Conservation (phyloP, 2,329 filamentous ascomycete species). For the Alternaria panax region DNA sequence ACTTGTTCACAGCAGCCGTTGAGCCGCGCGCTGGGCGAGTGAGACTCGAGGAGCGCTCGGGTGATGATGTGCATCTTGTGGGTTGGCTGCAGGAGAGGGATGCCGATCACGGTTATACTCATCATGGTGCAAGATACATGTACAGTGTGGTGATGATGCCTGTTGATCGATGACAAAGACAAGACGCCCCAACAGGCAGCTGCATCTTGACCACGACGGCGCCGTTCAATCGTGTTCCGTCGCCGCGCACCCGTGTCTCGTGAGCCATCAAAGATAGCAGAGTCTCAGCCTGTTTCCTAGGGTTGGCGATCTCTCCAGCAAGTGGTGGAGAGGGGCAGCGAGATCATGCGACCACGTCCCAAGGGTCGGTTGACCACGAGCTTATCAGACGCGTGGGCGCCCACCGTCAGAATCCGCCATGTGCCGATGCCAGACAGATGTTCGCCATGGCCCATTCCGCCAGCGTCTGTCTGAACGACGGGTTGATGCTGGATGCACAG, state of each 20-base stretch:
- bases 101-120: conserved; percentile 22
- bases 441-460: background rate
- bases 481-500: conserved; percentile 34
- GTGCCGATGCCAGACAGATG: conserved; percentile 12
- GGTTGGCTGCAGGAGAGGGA: conserved; percentile 6
- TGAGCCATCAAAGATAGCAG: conserved; percentile 20
- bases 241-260: conserved; percentile 25
- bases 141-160: conserved; percentile 8
- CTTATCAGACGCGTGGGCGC: conserved; percentile 27
- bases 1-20: conserved; percentile 21
- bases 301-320: conserved; percentile 26
- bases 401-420: background rate
- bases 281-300: conserved; percentile 6
- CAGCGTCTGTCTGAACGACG: background rate
- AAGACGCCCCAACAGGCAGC: background rate
- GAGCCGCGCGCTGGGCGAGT: conserved; percentile 11
- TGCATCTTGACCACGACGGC: background rate
- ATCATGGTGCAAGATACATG: conserved; percentile 15
- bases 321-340: conserved; percentile 33
- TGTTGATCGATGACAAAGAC: background rate
- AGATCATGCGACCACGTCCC: conserved; percentile 38
- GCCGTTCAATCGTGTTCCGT: conserved; percentile 28
- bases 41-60: background rate
- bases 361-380: conserved; percentile 21
- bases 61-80: background rate